Conservation (phyloP, 345 rosid species). For the Bretschneidera sinensis region DNA sequence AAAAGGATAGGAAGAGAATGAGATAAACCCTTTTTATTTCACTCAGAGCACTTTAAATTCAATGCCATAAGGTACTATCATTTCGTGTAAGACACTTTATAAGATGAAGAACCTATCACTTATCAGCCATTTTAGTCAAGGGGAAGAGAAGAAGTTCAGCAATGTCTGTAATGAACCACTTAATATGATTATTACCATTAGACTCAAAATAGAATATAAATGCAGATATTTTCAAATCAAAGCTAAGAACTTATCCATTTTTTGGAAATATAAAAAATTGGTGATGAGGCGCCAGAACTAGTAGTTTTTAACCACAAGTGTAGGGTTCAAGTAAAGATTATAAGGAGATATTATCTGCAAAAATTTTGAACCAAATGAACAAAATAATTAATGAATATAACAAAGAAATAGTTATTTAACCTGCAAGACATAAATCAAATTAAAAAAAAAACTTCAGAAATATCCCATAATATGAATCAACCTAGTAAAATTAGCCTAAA, state of each 20-base stretch:
- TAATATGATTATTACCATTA: not conserved
- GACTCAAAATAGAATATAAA: not conserved
- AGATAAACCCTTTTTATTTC: no score
- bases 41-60: no score
- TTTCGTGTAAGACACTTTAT: no score
- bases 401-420: not conserved
- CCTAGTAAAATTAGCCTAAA: no score
- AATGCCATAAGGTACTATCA: no score
- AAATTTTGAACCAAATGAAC: constrained; percentile 13
- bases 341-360: constrained; percentile 89
- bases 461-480: no score
- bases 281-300: constrained; percentile 98
- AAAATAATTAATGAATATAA: not conserved
- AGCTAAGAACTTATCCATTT: constrained; percentile 64
- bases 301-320: constrained; percentile 76
- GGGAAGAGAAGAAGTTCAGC: not conserved
- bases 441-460: no score
- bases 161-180: not conserved
- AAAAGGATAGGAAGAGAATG: no score
- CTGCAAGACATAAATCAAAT: no score
- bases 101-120: no score
- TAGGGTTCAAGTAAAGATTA: constrained; percentile 78
- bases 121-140: no score
- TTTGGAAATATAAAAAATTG: constrained; percentile 89
- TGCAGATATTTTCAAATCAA: not conserved